Evolutionary conservation across 768 basidiomycete species (phyloP), one percentile per base, ranked within the genome.

Genomic region (Mycena vitilis): DNA sequence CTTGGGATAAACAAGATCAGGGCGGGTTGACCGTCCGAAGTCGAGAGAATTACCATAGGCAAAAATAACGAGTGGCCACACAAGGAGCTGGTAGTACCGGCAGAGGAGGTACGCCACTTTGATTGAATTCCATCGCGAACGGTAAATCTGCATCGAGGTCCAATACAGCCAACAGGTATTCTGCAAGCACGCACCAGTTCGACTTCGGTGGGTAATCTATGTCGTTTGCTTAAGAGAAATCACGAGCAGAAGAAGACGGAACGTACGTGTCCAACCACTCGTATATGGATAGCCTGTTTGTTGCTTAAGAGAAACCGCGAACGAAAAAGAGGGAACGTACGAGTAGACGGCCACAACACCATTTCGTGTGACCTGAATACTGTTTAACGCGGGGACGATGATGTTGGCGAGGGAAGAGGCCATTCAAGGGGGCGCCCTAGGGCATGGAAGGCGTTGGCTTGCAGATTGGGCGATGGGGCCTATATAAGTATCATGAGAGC

Each of bases 91-190:
- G 58, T 84, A 85, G 70, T 85, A 85, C 22, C 83, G 77, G 68
- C 83, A 85, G 13, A 82, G 69, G 2, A 85, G 73, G 64, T 83
- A 85, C 22, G 80, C 72, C 20, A 75, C 73, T 67, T 83, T 83
- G 71, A 84, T 76, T 3, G 78, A 78, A 25, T 80, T 80, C 81
- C 83, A 82, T 30, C 75, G 73, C 5, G 80, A 72, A 30, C 71
- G 74, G 60, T 81, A 76, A 45, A 82, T 81, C 81, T 82, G 63
- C 16, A 30, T 13, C 30, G 20, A n/a, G 18, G 30, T 40, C 30
- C 36, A 62, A 22, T 16, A 16, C 36, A 16, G 11, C 8, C 47
- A 20, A 70, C 25, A 15, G 12, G 38, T 18, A 15, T 47, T 18
- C 22, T 37, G 30, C 34, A 20, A 18, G 37, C 40, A 74, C 81